These are phyloP conservation scores for Gracilaria vermiculophylla DNA, from an alignment of 23 red algal genomes.

Conservation along the genomic window DNA sequence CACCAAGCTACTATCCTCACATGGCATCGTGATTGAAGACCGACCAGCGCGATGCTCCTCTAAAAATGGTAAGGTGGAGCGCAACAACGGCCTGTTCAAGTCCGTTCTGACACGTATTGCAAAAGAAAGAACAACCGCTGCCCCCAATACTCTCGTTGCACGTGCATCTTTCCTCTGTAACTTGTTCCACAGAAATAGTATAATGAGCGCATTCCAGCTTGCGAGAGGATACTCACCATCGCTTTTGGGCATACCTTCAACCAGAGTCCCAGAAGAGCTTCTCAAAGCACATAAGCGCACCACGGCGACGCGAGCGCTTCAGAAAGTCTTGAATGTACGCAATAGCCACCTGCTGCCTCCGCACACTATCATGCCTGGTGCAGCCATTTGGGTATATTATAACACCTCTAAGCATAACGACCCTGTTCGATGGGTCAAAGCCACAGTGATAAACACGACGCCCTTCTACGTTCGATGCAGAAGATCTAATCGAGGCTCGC, in stretches of 20 bases:
- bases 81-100: slow-evolving; percentile 48
- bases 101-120: neutral
- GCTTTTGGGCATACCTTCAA: neutral
- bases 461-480: neutral
- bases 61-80: slow-evolving; percentile 27
- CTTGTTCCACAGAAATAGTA: no score
- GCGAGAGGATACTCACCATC: slow-evolving; percentile 31
- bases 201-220: no score
- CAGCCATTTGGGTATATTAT: neutral
- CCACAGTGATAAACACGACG: neutral
- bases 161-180: no score
- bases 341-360: no score
- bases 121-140: neutral
- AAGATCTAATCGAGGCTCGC: neutral
- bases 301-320: neutral
- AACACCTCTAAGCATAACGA: neutral
- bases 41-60: no score
- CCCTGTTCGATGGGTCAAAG: neutral
- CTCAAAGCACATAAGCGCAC: neutral
- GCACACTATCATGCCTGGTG: no score
- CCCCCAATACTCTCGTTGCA: no score
- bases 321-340: no score
- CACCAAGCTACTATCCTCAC: no score
- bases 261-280: slow-evolving; percentile 1
- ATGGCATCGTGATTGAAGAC: no score